A percentile compares a stretch with the other conserved stretches of the same genome.
These are phyloP conservation scores for Penicillium taxi DNA, from an alignment of 495 filamentous ascomycete genomes.

Conservation along the genomic window DNA sequence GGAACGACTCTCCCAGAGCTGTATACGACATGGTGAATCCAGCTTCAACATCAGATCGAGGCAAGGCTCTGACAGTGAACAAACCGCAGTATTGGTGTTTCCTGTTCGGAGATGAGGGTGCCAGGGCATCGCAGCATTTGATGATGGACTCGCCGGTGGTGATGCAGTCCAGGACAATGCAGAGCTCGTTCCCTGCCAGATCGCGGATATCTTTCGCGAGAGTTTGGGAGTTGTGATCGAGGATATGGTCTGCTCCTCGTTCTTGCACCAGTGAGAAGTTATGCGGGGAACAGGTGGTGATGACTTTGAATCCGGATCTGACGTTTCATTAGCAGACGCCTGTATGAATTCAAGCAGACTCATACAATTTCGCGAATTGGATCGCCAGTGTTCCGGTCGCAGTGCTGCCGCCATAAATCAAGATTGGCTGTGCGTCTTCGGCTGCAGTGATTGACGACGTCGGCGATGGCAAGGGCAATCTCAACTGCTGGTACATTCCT, in stretches of 20 bases:
- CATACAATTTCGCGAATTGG: slow-evolving; percentile 19
- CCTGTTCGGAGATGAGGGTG: no score
- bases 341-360: neutral
- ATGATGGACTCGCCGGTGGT: no score
- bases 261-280: slow-evolving; percentile 20
- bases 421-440: slow-evolving; percentile 7
- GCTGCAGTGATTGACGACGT: neutral
- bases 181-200: no score
- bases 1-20: no score
- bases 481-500: neutral
- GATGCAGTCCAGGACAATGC: no score
- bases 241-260: slow-evolving; percentile 22
- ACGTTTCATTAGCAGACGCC: no score
- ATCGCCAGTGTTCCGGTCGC: slow-evolving; percentile 20
- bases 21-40: no score
- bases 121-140: no score
- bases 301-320: slow-evolving; percentile 17
- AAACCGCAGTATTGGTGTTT: no score
- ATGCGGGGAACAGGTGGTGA: slow-evolving; percentile 27
- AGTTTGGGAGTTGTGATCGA: slow-evolving; percentile 20
- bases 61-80: no score
- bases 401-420: slow-evolving; percentile 25
- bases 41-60: no score
- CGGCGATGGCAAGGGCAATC: neutral
- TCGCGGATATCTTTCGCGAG: neutral